Evolutionary conservation across 169 alveolate genomes (phyloP), one percentile per base, ranked within the genome.

Genomic region (Plasmodium chabaudi): DNA sequence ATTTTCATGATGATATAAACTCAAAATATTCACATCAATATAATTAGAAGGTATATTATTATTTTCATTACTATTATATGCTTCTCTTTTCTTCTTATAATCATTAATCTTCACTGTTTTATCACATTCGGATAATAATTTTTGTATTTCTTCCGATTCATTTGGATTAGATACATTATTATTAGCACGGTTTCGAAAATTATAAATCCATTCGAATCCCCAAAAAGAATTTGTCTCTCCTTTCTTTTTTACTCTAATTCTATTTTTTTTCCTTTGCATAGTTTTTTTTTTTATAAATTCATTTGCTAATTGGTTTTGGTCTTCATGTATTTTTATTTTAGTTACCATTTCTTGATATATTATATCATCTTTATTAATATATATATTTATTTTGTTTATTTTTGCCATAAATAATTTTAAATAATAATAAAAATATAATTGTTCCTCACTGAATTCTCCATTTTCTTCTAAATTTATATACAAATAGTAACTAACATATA

Each of bases 1-100:
- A 68, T 82, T 82, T 17, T 82, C 90, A 69, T 69, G 90, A 71
- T 82, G 25, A 68, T 67, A 82, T 44, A 82, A 19, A 49, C 86
- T 82, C 21, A 82, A 68, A 17, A 82, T 55, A 67, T 55, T 82
- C 61, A 82, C 56, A 17, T 82, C 73, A 9, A 57, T 49, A 27
- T 67, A 82, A 6, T 82, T 56, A 13, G 86, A 60, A 17, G 77
- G 55, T 7, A 68, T 55, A 1, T 68, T 61, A 46, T 69, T 25
- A 7, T 9, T 4, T 61, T 15, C n/a, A 47, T 12, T 46, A 69
- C 21, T 25, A 59, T 25, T 51, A 9, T 6, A 2, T 47, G 15
- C 53, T 57, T 42, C 68, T 15, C 51, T 57, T 56, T 21, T 57
- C 17, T 71, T 34, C 27, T 12, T 9, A 17, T 61, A 2, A 61